These are phyloP conservation scores for Galeopsis tetrahit DNA, from an alignment of 257 asterid species.

Conservation along the genomic window DNA sequence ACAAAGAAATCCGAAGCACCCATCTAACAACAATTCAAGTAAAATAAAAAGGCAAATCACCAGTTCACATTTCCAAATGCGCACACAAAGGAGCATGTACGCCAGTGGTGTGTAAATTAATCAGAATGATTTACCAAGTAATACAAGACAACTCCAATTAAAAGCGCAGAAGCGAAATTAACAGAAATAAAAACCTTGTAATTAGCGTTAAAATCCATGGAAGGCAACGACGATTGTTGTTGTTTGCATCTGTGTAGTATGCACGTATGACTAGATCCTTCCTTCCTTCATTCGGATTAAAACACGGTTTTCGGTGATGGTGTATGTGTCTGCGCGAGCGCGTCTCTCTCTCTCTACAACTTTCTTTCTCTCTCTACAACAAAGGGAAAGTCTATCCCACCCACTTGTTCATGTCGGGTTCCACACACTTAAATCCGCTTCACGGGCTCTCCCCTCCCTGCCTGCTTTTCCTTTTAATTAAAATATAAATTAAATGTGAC, in stretches of 20 bases:
- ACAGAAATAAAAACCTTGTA: slow-evolving; percentile 32
- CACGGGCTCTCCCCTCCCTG: slow-evolving; percentile 31
- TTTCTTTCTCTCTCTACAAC: slow-evolving; percentile 38
- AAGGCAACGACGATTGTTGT: slow-evolving; percentile 23
- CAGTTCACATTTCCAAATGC: slow-evolving; percentile 25
- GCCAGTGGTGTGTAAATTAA: not conserved
- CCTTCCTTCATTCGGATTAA: slow-evolving; percentile 20
- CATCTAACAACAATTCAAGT: slow-evolving; percentile 20
- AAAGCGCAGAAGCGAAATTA: slow-evolving; percentile 25
- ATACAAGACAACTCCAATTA: not conserved
- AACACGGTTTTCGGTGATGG: slow-evolving; percentile 33
- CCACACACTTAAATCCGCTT: slow-evolving; percentile 41
- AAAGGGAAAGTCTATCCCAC: slow-evolving; percentile 23
- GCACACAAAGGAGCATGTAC: not conserved
- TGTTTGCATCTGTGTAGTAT: slow-evolving; percentile 17
- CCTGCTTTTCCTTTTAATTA: slow-evolving; percentile 21
- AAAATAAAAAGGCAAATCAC: not conserved
- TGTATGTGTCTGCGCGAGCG: slow-evolving; percentile 27
- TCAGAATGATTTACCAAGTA: not conserved
- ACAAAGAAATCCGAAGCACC: slow-evolving; percentile 25
- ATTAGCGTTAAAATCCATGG: slow-evolving; percentile 23
- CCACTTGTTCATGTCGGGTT: slow-evolving; percentile 35
- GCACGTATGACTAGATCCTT: not conserved
- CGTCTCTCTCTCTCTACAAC: slow-evolving; percentile 24
- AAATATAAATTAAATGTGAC: not conserved